Base-by-base conservation (phyloP, 352 stramenopile genomes). In the Pilasporangium apinafurcum region DNA sequence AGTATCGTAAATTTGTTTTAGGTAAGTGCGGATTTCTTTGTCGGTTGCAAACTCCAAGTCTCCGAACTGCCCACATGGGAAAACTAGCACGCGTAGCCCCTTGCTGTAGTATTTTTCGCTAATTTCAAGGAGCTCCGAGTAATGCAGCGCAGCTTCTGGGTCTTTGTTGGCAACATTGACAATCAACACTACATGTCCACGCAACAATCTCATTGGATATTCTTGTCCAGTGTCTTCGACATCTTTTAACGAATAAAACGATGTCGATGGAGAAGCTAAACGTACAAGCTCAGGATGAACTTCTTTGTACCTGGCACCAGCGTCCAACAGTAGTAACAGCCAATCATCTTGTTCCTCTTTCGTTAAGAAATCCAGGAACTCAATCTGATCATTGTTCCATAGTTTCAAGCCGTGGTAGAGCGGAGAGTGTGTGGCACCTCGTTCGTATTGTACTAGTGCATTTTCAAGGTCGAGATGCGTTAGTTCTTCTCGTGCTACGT, bases 151-250 rank as follows among this genome's bases (percentile, higher is more conserved):
- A 1, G 83, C 87, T 16, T 85, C 60, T 8, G 75, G 73, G 69
- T 84, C 87, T 61, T 78, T 74, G 2, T 64, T 82, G 9, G 80
- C 83, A 13, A 90, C 80, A 46, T 92, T 95, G 2, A 92, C 78
- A 53, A 95, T 67, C 24, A 68, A 30, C 18, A 79, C 50, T 41
- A 91, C 71, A 16, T 80, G 53, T 31, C 65, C 66, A n/a, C 51
- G 9, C 36, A 56, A 41, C 20, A 32, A 26, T 18, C 47, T 42
- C 48, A 78, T 52, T 4, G 21, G 24, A 13, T 71, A 37, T 17
- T 21, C 14, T 6, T 56, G 12, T 4, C 53, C 53, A 10, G 22
- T 24, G 1, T 42, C 44, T 8, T 59, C 35, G 8, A 40, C 33
- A 14, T 54, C 47, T 8, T 6, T 26, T 21, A 56, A 41, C 20